Base-by-base conservation (phyloP, 371 early-diverging fungal species). In the Mortierella sp. region DNA sequence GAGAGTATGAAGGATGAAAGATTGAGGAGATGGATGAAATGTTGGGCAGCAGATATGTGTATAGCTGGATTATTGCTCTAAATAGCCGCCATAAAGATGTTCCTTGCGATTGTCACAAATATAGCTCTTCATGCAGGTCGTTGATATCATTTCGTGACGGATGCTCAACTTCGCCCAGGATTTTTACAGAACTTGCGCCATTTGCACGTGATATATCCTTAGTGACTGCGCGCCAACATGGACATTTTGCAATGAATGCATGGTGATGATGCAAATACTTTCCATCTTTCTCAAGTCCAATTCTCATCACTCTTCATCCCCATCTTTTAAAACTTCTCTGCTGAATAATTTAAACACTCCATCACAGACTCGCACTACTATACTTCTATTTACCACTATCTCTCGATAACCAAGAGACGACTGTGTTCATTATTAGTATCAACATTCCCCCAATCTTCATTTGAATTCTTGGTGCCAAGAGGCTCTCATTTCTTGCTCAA, bases 401-500 rank as follows among this genome's bases (percentile, higher is more conserved):
- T 14, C 51, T 20, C 22, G 22, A 20, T 51, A 16, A 51, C 51
- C 16, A 51, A 5, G 6, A 16, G 20, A 5, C 16, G 5, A 1
- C 51, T 51, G 10, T 22, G 4, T 51, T 22, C 16, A 11, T 20
- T 22, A 57, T 6, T 18, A 20, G 28, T 5, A 57, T 18, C 22
- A 28, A 26, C 22, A 5, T 30, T 54, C 30, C 6, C 12, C 22
- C 55, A 8, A 18, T 32, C 14, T 64, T 51, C 51, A 24, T 26
- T 43, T 43, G 45, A 43, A 43, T 43, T 43, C 45, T 43, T 43
- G 45, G 45, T 35, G 35, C 6, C 45, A 37, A 55, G 40, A 39
- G 62, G 43, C 51, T 58, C 40, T 24, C 22, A 40, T 30, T 59
- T 24, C 24, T 37, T n/a, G 63, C 49, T 22, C 18, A 22, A 80